Evolutionary conservation across 768 basidiomycete species (phyloP).

Genomic region (Rhizopogon vulgaris): DNA sequence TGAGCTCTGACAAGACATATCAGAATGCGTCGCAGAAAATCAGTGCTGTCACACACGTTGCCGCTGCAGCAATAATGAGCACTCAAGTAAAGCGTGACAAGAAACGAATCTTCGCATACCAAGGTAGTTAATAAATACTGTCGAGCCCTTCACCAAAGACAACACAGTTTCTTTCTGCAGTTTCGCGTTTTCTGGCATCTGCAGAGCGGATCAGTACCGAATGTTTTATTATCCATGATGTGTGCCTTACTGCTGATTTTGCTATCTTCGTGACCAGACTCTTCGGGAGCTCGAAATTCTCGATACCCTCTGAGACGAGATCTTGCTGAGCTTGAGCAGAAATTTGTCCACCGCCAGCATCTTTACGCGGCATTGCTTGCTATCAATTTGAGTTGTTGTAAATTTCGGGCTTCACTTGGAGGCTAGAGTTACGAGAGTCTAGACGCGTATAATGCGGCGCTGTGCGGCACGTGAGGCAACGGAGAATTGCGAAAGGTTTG

Average conservation of each 20-base stretch:
- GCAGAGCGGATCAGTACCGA: background rate
- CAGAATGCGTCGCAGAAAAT: background rate
- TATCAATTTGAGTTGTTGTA: background rate
- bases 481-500: too few relatives aligned
- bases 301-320: constrained; percentile 76
- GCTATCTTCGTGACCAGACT: constrained; percentile 79
- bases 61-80: constrained; percentile 27
- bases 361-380: constrained; percentile 62
- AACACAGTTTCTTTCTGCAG: constrained; percentile 86
- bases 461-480: too few relatives aligned
- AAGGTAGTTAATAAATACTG: constrained; percentile 93
- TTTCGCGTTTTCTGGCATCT: constrained; percentile 84
- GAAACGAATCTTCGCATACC: constrained; percentile 38
- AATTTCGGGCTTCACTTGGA: background rate
- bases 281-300: constrained; percentile 85
- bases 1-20: constrained; percentile 54
- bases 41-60: constrained; percentile 31
- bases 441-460: too few relatives aligned
- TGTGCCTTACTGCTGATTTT: constrained; percentile 61
- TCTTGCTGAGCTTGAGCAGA: constrained; percentile 78
- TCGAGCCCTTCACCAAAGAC: constrained; percentile 82
- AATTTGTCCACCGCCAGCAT: constrained; percentile 44
- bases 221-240: background rate
- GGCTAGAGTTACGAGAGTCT: too few relatives aligned
- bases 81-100: background rate